Evolutionary conservation across 768 basidiomycete genomes (phyloP).

Genomic region (Cubamyces lactineus): DNA sequence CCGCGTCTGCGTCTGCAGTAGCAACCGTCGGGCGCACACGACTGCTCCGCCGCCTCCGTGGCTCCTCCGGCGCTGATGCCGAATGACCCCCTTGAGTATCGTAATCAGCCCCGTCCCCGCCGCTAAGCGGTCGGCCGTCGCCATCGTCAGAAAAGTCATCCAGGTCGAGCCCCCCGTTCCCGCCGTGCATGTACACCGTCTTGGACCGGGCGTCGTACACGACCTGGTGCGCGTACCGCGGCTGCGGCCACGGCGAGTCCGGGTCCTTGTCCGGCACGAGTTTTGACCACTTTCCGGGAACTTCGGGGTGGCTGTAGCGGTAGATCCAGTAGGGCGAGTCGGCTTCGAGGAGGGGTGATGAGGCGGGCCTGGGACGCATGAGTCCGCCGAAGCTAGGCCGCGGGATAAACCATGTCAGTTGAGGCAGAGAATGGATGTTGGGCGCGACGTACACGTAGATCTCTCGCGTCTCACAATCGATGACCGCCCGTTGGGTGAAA

Average conservation of each 20-base stretch:
- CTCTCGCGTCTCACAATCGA: conserved; percentile 63
- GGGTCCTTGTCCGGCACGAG: conserved; percentile 44
- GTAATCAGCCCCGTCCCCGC: not conserved
- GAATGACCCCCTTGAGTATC: too few species aligned
- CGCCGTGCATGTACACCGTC: conserved; percentile 73
- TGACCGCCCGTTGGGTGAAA: conserved; percentile 75
- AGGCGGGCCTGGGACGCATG: conserved; percentile 44
- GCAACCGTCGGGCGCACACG: conserved; percentile 24
- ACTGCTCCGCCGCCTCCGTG: conserved; percentile 6
- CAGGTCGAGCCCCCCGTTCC: conserved; percentile 59
- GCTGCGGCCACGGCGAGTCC: conserved; percentile 48
- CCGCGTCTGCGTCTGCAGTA: conserved; percentile 9
- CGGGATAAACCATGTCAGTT: not conserved
- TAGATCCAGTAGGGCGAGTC: conserved; percentile 70
- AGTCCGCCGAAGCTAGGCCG: conserved; percentile 62
- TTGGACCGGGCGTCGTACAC: conserved; percentile 65
- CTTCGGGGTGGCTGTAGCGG: conserved; percentile 51
- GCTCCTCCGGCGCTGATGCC: conserved; percentile 19
- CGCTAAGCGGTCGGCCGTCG: not conserved
- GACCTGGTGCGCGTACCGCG: conserved; percentile 80
- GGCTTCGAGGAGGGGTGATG: conserved; percentile 46
- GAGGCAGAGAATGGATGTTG: not conserved
- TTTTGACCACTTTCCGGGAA: conserved; percentile 67
- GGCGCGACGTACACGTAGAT: conserved; percentile 65
- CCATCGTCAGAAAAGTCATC: conserved; percentile 25